These are phyloP conservation scores for Quercus cerris DNA, from an alignment of 306 rosid species.

Conservation along the genomic window DNA sequence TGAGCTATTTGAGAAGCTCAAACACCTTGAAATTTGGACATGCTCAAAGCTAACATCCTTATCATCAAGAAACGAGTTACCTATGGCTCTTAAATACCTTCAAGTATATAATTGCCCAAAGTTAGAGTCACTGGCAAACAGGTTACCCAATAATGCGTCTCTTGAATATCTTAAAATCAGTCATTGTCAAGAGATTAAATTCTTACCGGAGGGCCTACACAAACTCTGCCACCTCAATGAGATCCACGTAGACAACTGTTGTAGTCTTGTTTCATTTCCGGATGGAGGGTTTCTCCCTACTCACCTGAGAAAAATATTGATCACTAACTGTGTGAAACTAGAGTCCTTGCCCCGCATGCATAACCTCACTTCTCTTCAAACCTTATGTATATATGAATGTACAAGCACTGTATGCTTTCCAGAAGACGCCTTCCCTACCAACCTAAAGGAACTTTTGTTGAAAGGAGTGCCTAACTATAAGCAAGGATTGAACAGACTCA, in stretches of 20 bases:
- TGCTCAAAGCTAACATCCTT: not conserved
- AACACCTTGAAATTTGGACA: too few species aligned
- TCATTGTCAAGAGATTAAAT: conserved; percentile 10
- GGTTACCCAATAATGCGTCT: not conserved
- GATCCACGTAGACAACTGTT: not conserved
- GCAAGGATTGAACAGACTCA: conserved; percentile 15
- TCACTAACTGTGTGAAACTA: not conserved
- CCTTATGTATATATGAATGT: not conserved
- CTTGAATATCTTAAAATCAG: conserved; percentile 3
- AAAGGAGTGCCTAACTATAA: not conserved
- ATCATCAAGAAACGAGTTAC: conserved; percentile 4
- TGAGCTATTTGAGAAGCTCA: too few species aligned
- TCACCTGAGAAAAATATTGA: not conserved
- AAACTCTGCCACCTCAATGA: not conserved
- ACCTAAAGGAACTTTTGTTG: not conserved
- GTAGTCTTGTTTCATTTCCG: conserved; percentile 13
- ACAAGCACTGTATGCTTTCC: not conserved
- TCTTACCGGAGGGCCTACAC: conserved; percentile 13
- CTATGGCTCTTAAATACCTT: conserved; percentile 5
- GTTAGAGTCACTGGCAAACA: conserved; percentile 5
- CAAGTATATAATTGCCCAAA: not conserved
- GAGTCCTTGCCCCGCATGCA: conserved; percentile 6
- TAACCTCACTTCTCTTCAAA: not conserved
- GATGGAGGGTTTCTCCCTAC: conserved; percentile 6
- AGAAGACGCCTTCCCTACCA: not conserved